Evolutionary conservation across 108 stramenopile species (phyloP).

Genomic region (Skeletonema marinoi): DNA sequence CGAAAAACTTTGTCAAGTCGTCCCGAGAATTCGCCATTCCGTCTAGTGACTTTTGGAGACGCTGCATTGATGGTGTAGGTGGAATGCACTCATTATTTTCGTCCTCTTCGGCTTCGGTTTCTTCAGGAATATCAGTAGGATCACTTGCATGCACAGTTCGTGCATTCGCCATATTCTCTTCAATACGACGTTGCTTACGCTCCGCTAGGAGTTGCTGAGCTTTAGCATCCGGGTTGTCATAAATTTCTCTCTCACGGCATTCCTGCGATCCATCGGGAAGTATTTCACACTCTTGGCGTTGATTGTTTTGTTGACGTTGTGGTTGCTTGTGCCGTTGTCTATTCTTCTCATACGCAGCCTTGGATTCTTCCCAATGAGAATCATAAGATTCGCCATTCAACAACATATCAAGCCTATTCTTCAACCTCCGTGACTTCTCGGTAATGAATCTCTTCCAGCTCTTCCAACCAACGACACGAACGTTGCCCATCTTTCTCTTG

Average conservation of each 20-base stretch:
- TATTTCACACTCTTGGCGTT: constrained; percentile 20
- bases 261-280: constrained; percentile 16
- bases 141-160: constrained; percentile 15
- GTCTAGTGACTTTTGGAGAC: background rate
- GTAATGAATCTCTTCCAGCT: background rate
- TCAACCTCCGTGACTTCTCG: background rate
- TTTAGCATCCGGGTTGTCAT: constrained; percentile 3
- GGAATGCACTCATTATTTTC: constrained; percentile 2
- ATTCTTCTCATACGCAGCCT: background rate
- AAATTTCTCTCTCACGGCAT: constrained; percentile 2
- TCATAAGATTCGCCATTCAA: background rate
- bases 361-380: constrained; percentile 6
- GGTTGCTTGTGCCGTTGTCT: constrained; percentile 5
- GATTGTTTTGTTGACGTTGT: constrained; percentile 8
- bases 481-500: constrained; percentile 24
- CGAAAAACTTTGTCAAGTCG: background rate
- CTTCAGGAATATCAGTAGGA: background rate
- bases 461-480: background rate
- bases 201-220: constrained; percentile 20
- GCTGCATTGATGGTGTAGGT: background rate
- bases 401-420: background rate
- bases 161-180: constrained; percentile 32
- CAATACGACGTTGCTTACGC: constrained; percentile 14
- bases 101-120: constrained; percentile 1
- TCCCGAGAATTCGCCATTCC: background rate